Conservation (phyloP, 2,329 filamentous ascomycete genomes). For the Teratosphaeria nubilosa region DNA sequence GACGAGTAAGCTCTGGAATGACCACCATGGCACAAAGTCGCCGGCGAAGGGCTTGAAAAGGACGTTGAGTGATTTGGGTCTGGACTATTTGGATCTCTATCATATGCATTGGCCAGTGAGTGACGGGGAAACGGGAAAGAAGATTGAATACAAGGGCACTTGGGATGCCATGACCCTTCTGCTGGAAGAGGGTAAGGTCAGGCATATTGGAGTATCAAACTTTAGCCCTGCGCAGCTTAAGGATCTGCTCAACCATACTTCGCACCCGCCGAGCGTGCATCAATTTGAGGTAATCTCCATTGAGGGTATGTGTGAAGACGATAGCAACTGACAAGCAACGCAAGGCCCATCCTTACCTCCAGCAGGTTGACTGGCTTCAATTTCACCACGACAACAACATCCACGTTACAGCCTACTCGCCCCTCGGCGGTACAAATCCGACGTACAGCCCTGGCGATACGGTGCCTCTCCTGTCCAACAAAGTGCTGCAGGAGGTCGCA, state of each 20-base stretch:
- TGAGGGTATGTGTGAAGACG: background rate
- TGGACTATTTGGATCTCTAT: constrained; percentile 36
- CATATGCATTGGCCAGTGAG: constrained; percentile 37
- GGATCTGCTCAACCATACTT: constrained; percentile 46
- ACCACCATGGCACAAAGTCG: constrained; percentile 22
- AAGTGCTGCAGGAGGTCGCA: constrained; percentile 31
- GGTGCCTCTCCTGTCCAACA: constrained; percentile 32
- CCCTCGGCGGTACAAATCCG: constrained; percentile 39
- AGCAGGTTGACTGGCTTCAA: constrained; percentile 43
- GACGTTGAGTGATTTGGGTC: constrained; percentile 30
- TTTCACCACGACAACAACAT: constrained; percentile 43
- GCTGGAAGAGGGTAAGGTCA: constrained; percentile 49
- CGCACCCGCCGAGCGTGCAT: constrained; percentile 58
- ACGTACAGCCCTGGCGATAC: constrained; percentile 30
- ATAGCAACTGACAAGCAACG: constrained; percentile 5
- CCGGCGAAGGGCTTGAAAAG: constrained; percentile 25
- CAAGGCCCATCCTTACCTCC: constrained; percentile 57
- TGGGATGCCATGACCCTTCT: constrained; percentile 60
- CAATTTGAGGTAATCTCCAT: constrained; percentile 45
- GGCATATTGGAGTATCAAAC: constrained; percentile 70
- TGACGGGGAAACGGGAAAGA: constrained; percentile 7
- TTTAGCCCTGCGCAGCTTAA: constrained; percentile 48
- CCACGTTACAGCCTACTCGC: constrained; percentile 43
- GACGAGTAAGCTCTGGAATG: constrained; percentile 31
- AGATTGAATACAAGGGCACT: constrained; percentile 33